Evolutionary conservation across 2,329 filamentous ascomycete genomes (phyloP).

Genomic region (Simplicillium sp.): DNA sequence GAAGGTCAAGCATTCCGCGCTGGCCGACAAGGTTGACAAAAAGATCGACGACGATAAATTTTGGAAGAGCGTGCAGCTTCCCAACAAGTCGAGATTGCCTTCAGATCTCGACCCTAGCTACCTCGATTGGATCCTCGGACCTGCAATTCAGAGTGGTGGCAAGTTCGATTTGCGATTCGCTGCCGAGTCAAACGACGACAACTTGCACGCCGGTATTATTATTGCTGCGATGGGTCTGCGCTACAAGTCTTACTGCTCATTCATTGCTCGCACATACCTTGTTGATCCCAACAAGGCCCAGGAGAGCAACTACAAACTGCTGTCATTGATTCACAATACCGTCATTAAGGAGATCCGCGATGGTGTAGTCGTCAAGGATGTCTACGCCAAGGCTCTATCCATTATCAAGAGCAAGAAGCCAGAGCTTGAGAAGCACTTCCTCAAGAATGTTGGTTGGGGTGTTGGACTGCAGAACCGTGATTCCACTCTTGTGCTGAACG

Average conservation of each 20-base stretch:
- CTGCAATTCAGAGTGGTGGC: slow-evolving; percentile 88
- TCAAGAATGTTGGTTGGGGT: slow-evolving; percentile 84
- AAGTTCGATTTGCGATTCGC: slow-evolving; percentile 85
- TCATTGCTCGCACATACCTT: slow-evolving; percentile 87
- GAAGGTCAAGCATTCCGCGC: slow-evolving; percentile 81
- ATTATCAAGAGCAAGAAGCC: slow-evolving; percentile 86
- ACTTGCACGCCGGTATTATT: slow-evolving; percentile 85
- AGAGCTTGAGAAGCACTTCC: slow-evolving; percentile 88
- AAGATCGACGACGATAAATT: slow-evolving; percentile 93
- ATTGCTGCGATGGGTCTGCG: slow-evolving; percentile 84
- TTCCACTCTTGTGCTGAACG: slow-evolving; percentile 71
- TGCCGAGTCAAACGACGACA: slow-evolving; percentile 68
- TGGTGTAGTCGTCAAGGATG: slow-evolving; percentile 75
- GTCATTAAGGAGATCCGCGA: slow-evolving; percentile 87
- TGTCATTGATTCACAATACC: slow-evolving; percentile 76
- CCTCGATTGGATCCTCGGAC: slow-evolving; percentile 89
- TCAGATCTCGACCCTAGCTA: slow-evolving; percentile 79
- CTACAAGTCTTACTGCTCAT: slow-evolving; percentile 92
- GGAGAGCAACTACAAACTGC: slow-evolving; percentile 86
- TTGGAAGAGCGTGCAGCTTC: slow-evolving; percentile 70
- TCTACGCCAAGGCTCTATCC: slow-evolving; percentile 78
- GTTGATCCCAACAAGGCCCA: slow-evolving; percentile 96
- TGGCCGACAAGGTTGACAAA: slow-evolving; percentile 79
- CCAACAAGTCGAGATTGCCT: slow-evolving; percentile 66
- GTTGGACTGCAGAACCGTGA: slow-evolving; percentile 91